These are phyloP conservation scores for Cytospora paraplurivora DNA, from an alignment of 2,329 filamentous ascomycete species.

Conservation along the genomic window DNA sequence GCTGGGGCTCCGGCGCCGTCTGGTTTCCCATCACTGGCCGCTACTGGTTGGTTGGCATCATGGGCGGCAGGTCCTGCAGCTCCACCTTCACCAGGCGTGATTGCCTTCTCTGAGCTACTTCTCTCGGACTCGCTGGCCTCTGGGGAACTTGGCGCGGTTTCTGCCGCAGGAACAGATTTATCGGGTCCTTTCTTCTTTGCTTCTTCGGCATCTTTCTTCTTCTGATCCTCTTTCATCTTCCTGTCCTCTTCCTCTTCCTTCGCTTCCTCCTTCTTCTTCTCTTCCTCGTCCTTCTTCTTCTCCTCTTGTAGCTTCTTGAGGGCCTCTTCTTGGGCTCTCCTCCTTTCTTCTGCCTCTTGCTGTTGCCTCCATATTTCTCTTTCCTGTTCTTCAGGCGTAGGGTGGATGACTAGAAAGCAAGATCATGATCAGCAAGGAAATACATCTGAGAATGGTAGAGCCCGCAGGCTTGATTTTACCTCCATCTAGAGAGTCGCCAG, in stretches of 20 bases:
- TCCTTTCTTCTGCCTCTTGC: conserved; percentile 14
- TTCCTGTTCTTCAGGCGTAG: conserved; percentile 16
- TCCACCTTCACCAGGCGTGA: background rate
- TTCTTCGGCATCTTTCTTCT: too few relatives aligned
- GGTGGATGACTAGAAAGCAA: conserved; percentile 18
- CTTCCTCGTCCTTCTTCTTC: background rate
- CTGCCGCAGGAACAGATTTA: background rate
- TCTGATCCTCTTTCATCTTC: too few relatives aligned
- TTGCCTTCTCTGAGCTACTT: background rate
- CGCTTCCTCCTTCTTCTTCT: conserved; percentile 5
- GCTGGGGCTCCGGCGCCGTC: too few relatives aligned
- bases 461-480: conserved; percentile 6
- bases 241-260: too few relatives aligned
- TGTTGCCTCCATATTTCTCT: conserved; percentile 3
- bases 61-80: background rate
- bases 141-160: background rate
- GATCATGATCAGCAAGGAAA: conserved; percentile 6
- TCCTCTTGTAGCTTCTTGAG: background rate
- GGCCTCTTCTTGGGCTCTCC: conserved; percentile 4
- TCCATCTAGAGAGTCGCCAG: conserved; percentile 25
- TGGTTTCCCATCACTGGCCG: background rate
- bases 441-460: background rate
- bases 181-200: background rate
- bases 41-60: background rate
- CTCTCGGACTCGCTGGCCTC: background rate